Base-by-base conservation (phyloP, 2,329 filamentous ascomycete genomes). In the Claviceps monticola region DNA sequence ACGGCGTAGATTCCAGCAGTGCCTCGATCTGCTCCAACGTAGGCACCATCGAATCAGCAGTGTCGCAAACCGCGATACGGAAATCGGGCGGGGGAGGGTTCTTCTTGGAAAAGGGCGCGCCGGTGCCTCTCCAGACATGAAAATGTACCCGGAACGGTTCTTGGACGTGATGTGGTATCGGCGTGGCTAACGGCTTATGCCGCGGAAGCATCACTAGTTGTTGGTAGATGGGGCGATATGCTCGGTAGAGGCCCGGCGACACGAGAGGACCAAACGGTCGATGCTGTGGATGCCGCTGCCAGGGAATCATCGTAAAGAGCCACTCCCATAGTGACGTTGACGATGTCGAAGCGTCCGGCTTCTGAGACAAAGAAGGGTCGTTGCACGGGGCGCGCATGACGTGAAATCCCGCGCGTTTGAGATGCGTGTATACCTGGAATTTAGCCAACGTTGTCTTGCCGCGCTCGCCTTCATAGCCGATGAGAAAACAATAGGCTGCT, bases 371-470 rank as follows among this genome's bases (percentile, higher is more conserved):
- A n/a, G 29, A 45, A 45, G 14, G 38, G 57, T 58, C 51, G 49
- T 54, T 39, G 57, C 51, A 9, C 49, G 78, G 77, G 1, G 87
- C 86, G 51, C 91, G 80, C 54, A 85, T 73, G 17, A 97, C 79
- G 48, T 84, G 79, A 69, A 95, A 97, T 17, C 93, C 91, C 38
- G 80, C 73, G 49, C 93, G 78, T 64, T 85, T 93, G 59, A 98
- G 72, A 50, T 89, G 84, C 1, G 88, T 78, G 65, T 90, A 98
- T 29, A 97, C 91, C 48, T 86, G 86, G 60, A 88, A 97, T 61
- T 88, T 82, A 58, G 94, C 88, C 54, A 96, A 71, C 9, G 74
- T 74, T 34, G 81, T 69, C 64, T 78, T 82, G 38, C 80, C 79
- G 43, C 68, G 66, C 55, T 81, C 76, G 5, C 71, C 76, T 47